Percentiles rank a stretch among this genome's conserved stretches.
Evolutionary conservation across 177 flowering plant species (phyloP).

Genomic region (Vitis hybrid): DNA sequence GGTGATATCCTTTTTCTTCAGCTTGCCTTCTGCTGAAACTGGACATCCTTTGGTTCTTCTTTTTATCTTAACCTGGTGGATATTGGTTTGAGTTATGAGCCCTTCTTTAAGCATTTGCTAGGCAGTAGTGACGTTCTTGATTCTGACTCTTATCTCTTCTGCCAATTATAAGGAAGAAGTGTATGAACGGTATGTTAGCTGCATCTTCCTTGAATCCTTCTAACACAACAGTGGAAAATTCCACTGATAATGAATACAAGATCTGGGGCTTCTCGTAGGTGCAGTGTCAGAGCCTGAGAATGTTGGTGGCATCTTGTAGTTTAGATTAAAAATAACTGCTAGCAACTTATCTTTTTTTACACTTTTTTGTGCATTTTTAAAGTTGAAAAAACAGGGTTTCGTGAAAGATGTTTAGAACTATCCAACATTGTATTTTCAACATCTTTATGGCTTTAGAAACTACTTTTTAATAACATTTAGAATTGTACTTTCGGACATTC

Average conservation of each 20-base stretch:
- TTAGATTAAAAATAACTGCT: too few relatives aligned
- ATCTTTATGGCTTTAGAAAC: too few relatives aligned
- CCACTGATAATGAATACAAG: constrained; percentile 42
- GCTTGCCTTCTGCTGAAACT: constrained; percentile 39
- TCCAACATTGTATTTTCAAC: too few relatives aligned
- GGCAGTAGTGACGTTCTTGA: constrained; percentile 21
- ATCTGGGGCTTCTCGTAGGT: constrained; percentile 84
- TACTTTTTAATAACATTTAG: too few relatives aligned
- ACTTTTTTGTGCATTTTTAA: too few relatives aligned
- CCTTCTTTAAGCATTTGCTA: constrained; percentile 32
- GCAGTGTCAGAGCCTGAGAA: constrained; percentile 27
- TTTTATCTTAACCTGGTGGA: constrained; percentile 80
- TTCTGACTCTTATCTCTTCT: constrained; percentile 19
- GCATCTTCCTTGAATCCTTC: constrained; percentile 70
- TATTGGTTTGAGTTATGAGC: constrained; percentile 87
- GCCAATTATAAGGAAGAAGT: constrained; percentile 23
- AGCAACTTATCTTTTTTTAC: too few relatives aligned
- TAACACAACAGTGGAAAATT: constrained; percentile 31
- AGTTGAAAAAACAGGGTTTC: too few relatives aligned
- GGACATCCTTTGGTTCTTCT: constrained; percentile 36
- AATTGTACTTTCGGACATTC: too few relatives aligned
- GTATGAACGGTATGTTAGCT: constrained; percentile 49
- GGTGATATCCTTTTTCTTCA: constrained; percentile 58
- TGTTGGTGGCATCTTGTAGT: constrained; percentile 16
- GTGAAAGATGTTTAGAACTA: too few relatives aligned